These are phyloP conservation scores for Fraxinus americana DNA, from an alignment of 257 asterid genomes.

Conservation along the genomic window DNA sequence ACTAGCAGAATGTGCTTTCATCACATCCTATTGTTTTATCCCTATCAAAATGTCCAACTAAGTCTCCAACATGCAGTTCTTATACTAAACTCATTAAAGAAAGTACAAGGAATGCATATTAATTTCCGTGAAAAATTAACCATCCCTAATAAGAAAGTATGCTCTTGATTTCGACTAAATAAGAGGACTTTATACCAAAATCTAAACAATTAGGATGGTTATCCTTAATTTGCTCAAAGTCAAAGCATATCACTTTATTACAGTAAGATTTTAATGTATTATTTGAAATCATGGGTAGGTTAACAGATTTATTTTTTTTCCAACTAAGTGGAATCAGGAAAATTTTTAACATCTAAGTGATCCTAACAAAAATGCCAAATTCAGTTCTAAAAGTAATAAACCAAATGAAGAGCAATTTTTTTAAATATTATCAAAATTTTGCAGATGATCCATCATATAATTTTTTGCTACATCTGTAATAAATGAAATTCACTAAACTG, in stretches of 20 bases:
- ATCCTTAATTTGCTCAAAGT: not conserved
- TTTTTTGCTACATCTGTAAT: not conserved
- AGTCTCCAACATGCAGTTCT: not conserved
- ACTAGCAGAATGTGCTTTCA: too few relatives aligned
- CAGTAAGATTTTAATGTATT: too few relatives aligned
- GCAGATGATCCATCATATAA: not conserved
- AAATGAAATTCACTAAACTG: not conserved
- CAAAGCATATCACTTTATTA: too few relatives aligned
- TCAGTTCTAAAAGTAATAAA: not conserved
- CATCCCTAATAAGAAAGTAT: not conserved
- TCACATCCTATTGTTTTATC: not conserved
- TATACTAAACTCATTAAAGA: not conserved
- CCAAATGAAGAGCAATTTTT: too few relatives aligned
- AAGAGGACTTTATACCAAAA: not conserved
- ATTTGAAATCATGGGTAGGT: too few relatives aligned
- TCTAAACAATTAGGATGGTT: not conserved
- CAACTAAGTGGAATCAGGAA: too few relatives aligned
- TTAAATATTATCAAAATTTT: too few relatives aligned
- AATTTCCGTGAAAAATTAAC: not conserved
- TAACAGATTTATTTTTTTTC: too few relatives aligned
- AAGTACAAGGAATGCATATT: not conserved
- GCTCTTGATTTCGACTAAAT: not conserved
- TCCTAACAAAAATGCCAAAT: too few relatives aligned
- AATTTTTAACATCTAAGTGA: too few relatives aligned
- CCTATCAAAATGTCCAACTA: not conserved